phyloP scores from a whole-genome alignment of 345 rosid species.

The Euphorbia pulcherrima region DNA sequence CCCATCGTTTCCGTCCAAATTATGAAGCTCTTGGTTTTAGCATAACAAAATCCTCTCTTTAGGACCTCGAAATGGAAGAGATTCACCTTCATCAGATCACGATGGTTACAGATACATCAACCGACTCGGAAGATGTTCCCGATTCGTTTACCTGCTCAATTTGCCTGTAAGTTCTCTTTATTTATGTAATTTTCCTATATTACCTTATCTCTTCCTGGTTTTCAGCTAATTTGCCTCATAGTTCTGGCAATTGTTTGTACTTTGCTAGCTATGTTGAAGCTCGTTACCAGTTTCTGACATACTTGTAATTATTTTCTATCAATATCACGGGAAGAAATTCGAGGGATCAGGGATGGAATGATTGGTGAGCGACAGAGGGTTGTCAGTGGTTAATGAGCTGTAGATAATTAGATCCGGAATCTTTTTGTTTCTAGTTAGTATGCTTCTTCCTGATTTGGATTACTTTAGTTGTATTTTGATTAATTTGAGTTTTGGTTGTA shows the following conservation, averaged over 20 bases:
- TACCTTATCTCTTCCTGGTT: not conserved
- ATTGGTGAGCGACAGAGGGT: not conserved
- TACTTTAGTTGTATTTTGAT: no score
- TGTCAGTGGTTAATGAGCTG: no score
- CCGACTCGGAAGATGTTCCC: slow-evolving; percentile 45
- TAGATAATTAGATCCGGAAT: not conserved
- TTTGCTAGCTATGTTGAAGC: not conserved
- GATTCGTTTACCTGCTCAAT: slow-evolving; percentile 55
- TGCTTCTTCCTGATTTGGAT: no score
- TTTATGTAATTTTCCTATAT: no score
- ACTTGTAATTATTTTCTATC: not conserved
- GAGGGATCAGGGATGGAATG: not conserved
- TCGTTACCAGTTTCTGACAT: not conserved
- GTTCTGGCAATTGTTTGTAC: not conserved
- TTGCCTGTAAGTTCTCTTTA: slow-evolving; percentile 48
- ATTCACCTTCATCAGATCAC: not conserved
- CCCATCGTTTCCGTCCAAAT: no score
- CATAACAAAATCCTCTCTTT: no score
- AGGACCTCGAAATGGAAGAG: not conserved
- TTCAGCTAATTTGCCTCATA: not conserved
- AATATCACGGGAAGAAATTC: not conserved
- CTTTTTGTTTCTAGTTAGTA: no score
- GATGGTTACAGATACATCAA: not conserved
- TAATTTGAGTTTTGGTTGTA: not conserved
- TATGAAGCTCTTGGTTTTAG: no score